A percentile compares a stretch with the other conserved stretches of the same genome.
phyloP scores from a whole-genome alignment of 1,139 yeast species.

The Yamadazyma triangularis region DNA sequence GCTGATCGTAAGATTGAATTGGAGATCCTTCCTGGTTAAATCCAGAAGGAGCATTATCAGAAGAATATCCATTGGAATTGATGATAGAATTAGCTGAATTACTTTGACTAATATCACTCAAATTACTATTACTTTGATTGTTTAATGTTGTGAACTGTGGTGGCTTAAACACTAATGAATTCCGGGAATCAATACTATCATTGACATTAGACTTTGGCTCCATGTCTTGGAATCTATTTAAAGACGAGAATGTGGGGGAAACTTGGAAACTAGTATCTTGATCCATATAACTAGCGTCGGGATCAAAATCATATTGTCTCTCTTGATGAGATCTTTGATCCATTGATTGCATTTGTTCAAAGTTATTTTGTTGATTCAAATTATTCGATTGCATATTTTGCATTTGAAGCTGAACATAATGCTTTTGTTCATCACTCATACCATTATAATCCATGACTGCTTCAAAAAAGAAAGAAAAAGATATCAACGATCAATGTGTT shows the following conservation, averaged over 20 bases:
- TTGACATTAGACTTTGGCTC: slow-evolving; percentile 7
- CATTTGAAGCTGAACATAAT: not conserved
- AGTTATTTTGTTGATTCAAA: not conserved
- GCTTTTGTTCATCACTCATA: not conserved
- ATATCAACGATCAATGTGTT: too few species aligned
- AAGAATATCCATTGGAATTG: not conserved
- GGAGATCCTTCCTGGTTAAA: slow-evolving; percentile 2
- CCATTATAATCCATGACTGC: not conserved
- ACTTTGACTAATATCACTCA: slow-evolving; percentile 15
- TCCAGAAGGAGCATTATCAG: not conserved
- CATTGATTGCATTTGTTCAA: too few species aligned
- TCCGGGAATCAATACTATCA: slow-evolving; percentile 27
- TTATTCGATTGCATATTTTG: not conserved
- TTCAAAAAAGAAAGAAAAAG: not conserved
- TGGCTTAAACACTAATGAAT: slow-evolving; percentile 35
- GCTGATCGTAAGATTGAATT: slow-evolving; percentile 1
- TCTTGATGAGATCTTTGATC: not conserved
- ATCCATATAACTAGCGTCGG: slow-evolving; percentile 39
- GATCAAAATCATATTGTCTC: slow-evolving; percentile 3
- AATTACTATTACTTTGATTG: slow-evolving; percentile 38
- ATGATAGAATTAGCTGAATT: slow-evolving; percentile 13
- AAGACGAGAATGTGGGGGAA: slow-evolving; percentile 15
- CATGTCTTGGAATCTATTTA: slow-evolving; percentile 10
- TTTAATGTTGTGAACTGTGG: slow-evolving; percentile 45
- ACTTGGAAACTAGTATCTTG: slow-evolving; percentile 24